A percentile compares a stretch with the other conserved stretches of the same genome.
phyloP scores from a whole-genome alignment of 2,329 filamentous ascomycete species.

The Thelonectria olida region DNA sequence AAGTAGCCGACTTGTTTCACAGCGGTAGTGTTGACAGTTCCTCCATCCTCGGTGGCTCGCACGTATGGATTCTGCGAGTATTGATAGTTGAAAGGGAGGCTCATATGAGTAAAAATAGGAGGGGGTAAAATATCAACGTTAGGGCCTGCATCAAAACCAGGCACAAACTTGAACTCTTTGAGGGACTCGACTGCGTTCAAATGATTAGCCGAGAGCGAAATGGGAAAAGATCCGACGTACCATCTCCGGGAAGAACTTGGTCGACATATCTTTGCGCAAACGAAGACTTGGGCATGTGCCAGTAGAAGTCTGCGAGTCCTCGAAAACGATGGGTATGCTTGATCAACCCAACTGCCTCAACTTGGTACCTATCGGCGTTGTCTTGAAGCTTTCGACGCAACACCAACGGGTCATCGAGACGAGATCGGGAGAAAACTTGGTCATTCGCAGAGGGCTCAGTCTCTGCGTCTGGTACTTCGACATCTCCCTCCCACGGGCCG shows the following conservation, averaged over 20 bases:
- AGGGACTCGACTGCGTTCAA: slow-evolving; percentile 56
- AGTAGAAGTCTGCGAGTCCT: slow-evolving; percentile 88
- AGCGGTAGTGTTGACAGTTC: slow-evolving; percentile 66
- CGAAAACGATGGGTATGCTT: slow-evolving; percentile 88
- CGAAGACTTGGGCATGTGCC: slow-evolving; percentile 71
- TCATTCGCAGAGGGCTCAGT: slow-evolving; percentile 18
- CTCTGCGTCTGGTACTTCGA: slow-evolving; percentile 43
- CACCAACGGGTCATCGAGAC: slow-evolving; percentile 62
- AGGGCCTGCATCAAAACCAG: slow-evolving; percentile 65
- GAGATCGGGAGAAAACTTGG: slow-evolving; percentile 53
- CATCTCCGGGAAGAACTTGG: slow-evolving; percentile 75
- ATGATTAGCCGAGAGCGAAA: neutral
- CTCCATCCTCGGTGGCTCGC: slow-evolving; percentile 65
- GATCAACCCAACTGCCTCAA: slow-evolving; percentile 77
- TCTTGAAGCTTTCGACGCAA: slow-evolving; percentile 74
- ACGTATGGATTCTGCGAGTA: slow-evolving; percentile 90
- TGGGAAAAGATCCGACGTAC: slow-evolving; percentile 50
- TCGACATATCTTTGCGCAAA: slow-evolving; percentile 78
- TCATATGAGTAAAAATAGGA: slow-evolving; percentile 78
- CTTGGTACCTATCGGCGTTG: slow-evolving; percentile 71
- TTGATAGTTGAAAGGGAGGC: slow-evolving; percentile 78
- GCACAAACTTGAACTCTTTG: slow-evolving; percentile 72
- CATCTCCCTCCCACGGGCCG: slow-evolving; percentile 67
- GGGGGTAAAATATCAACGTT: slow-evolving; percentile 81
- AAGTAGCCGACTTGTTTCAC: slow-evolving; percentile 69